phyloP scores from a whole-genome alignment of 257 asterid genomes.

The Parsonsia alboflavescens region DNA sequence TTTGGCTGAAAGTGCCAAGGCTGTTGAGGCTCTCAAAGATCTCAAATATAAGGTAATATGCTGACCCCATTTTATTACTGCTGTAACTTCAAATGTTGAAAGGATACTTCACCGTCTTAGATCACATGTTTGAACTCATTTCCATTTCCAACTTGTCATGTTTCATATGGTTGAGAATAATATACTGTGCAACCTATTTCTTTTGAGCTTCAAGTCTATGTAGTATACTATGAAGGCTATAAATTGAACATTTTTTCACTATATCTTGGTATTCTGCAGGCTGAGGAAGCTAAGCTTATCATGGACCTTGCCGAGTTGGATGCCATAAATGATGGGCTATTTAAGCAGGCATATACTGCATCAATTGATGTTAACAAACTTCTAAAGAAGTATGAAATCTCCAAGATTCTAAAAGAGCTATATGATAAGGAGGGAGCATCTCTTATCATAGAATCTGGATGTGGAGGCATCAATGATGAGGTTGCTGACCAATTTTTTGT shows the following conservation, averaged over 20 bases:
- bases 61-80: neutral
- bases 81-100: neutral
- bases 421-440: constrained; percentile 83
- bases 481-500: constrained; percentile 14
- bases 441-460: constrained; percentile 55
- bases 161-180: neutral
- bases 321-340: constrained; percentile 53
- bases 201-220: neutral
- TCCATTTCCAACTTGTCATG: neutral
- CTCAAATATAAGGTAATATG: constrained; percentile 53
- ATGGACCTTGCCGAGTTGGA: constrained; percentile 75
- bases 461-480: constrained; percentile 45
- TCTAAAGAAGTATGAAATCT: constrained; percentile 63
- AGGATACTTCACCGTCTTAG: neutral
- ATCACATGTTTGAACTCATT: constrained; percentile 1
- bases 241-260: neutral
- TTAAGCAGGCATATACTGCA: constrained; percentile 71
- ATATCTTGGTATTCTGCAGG: constrained; percentile 33
- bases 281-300: constrained; percentile 85
- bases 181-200: neutral
- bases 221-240: neutral
- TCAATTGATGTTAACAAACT: constrained; percentile 58
- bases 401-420: constrained; percentile 66
- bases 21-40: constrained; percentile 63
- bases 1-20: constrained; percentile 60